Evolutionary conservation across 2,329 filamentous ascomycete genomes (phyloP).

Genomic region (Rosellinia necatrix): DNA sequence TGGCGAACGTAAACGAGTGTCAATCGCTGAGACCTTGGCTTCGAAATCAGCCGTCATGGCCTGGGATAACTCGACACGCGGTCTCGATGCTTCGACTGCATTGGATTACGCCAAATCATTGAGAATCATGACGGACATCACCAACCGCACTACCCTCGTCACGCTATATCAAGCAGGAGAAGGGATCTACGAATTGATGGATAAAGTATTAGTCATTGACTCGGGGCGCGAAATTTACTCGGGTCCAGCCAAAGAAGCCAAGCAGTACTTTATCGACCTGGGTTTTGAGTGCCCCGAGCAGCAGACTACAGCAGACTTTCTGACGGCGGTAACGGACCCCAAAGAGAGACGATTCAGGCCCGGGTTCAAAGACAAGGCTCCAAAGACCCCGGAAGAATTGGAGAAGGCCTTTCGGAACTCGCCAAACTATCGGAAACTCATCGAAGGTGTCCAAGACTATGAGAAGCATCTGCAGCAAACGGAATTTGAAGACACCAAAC

Average conservation of each 20-base stretch:
- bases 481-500: slow-evolving; percentile 62
- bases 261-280: slow-evolving; percentile 67
- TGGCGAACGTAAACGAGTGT: slow-evolving; percentile 80
- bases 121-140: slow-evolving; percentile 76
- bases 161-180: slow-evolving; percentile 51
- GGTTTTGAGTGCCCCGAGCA: slow-evolving; percentile 64
- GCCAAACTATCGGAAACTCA: slow-evolving; percentile 61
- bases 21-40: slow-evolving; percentile 76
- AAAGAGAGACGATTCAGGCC: slow-evolving; percentile 70
- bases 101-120: slow-evolving; percentile 75
- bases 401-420: slow-evolving; percentile 68
- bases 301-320: slow-evolving; percentile 76
- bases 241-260: slow-evolving; percentile 64
- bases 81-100: slow-evolving; percentile 79
- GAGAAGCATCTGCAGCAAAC: slow-evolving; percentile 54
- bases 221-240: slow-evolving; percentile 67
- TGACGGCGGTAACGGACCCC: slow-evolving; percentile 76
- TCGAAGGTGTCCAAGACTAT: slow-evolving; percentile 61
- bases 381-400: slow-evolving; percentile 71
- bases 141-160: slow-evolving; percentile 59
- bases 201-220: slow-evolving; percentile 81
- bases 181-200: slow-evolving; percentile 60
- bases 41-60: slow-evolving; percentile 74
- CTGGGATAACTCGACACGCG: slow-evolving; percentile 81
- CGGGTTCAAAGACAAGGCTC: slow-evolving; percentile 68